A percentile compares a stretch with the other conserved stretches of the same genome.
These are phyloP conservation scores for Eucommia ulmoides DNA, from an alignment of 257 asterid species.

Conservation along the genomic window DNA sequence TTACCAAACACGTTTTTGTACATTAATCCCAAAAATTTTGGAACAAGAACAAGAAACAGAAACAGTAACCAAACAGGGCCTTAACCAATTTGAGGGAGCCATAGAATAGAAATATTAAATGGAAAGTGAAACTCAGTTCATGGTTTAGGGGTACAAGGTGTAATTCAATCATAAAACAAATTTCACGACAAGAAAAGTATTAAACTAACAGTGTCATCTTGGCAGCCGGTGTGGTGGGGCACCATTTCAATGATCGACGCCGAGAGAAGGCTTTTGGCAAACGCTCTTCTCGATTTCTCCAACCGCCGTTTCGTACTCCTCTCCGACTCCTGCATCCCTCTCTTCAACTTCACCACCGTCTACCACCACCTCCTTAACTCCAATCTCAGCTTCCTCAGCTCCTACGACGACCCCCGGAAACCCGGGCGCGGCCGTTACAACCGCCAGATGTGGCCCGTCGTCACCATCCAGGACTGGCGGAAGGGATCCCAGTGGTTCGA, in stretches of 20 bases:
- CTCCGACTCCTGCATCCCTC: constrained; percentile 68
- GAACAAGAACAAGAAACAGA: too few species aligned
- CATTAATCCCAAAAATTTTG: too few species aligned
- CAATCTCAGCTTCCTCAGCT: constrained; percentile 30
- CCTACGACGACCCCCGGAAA: constrained; percentile 37
- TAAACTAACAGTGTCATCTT: too few species aligned
- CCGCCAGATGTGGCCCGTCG: constrained; percentile 38
- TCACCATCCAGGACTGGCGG: constrained; percentile 54
- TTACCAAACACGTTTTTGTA: too few species aligned
- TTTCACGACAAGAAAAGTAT: too few species aligned
- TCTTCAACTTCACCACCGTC: constrained; percentile 49
- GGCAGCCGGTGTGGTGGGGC: constrained; percentile 59
- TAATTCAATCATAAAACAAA: too few species aligned
- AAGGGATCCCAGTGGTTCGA: constrained; percentile 81
- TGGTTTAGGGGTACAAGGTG: too few species aligned
- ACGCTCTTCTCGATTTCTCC: constrained; percentile 48
- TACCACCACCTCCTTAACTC: constrained; percentile 31
- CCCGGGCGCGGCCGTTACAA: constrained; percentile 60
- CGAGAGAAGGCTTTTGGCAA: constrained; percentile 54
- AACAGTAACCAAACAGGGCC: too few species aligned
- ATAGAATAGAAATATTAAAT: too few species aligned
- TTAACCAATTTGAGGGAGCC: too few species aligned
- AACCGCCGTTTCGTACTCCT: constrained; percentile 46
- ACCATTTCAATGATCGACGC: constrained; percentile 62
- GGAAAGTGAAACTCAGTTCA: too few species aligned